Base-by-base conservation (phyloP, 2,329 filamentous ascomycete species). In the Coniella lustricola region DNA sequence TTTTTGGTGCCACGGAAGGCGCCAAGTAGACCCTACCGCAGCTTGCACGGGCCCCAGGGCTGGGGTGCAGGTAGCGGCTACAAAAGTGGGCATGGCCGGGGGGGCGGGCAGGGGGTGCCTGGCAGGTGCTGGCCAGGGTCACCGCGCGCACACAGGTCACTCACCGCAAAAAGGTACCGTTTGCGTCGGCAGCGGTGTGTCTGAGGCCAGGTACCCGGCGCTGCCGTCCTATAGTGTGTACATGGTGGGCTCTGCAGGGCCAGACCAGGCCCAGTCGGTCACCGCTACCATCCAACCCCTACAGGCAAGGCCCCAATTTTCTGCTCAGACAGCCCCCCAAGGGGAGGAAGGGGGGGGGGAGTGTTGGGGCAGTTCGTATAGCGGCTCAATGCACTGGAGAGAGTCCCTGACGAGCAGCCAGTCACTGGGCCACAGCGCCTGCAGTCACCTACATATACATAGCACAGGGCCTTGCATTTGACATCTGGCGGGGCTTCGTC, bases 121-220 rank as follows among this genome's bases (percentile, higher is more conserved):
- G 10, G 25, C 25, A 29, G 10, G 25, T 29, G 10, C 25, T 29
- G 10, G 10, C 25, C 5, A 29, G 5, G 25, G 25, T 5, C 25
- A 10, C 5, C 25, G 5, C 25, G 25, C 5, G 25, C 25, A 10
- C 25, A 5, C 5, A 29, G 25, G 25, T 29, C 25, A 5, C 25
- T 35, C 33, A 35, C 33, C n/a, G 33, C 13, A 35, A 16, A n/a
- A 16, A 32, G 22, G 22, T 32, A 42, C 39, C 39, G 39, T 42
- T 21, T 42, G 40, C 40, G 40, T 20, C 29, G 29, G 29, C 40
- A 33, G 40, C 40, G 40, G 40, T 42, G 40, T 42, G 40, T 42
- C 40, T 20, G 29, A 17, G 32, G 10, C 29, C 16, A 32, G 25
- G 17, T 21, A 17, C n/a, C 22, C 38, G n/a, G 38, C 21, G 38